phyloP scores from a whole-genome alignment of 1,284 basidiomycete genomes.

The Leccinum idahoense region DNA sequence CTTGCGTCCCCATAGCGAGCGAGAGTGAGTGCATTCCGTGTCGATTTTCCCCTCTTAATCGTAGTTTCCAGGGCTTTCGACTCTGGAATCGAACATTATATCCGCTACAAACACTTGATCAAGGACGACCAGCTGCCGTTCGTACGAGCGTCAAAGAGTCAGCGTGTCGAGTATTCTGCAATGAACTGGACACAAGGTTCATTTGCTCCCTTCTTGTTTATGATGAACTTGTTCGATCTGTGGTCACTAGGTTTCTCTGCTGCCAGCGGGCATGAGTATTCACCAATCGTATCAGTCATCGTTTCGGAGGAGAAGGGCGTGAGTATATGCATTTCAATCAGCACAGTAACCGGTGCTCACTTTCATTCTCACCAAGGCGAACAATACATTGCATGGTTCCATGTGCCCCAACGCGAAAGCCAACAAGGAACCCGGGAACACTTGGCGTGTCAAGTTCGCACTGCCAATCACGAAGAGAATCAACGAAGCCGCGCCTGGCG shows the following conservation, averaged over 20 bases:
- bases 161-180: conserved; percentile 64
- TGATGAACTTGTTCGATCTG: background rate
- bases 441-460: conserved; percentile 55
- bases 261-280: conserved; percentile 37
- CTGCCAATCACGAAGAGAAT: conserved; percentile 57
- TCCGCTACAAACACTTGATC: conserved; percentile 49
- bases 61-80: conserved; percentile 40
- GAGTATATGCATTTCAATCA: conserved; percentile 10
- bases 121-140: conserved; percentile 50
- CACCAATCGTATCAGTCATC: conserved; percentile 46
- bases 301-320: conserved; percentile 54
- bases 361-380: conserved; percentile 34
- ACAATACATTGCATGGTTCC: conserved; percentile 70
- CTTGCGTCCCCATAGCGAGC: conserved; percentile 65
- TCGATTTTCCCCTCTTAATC: background rate
- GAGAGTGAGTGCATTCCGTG: conserved; percentile 47
- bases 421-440: conserved; percentile 39
- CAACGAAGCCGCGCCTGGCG: conserved; percentile 56
- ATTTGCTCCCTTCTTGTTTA: background rate
- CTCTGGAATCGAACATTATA: conserved; percentile 44
- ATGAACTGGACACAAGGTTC: conserved; percentile 67
- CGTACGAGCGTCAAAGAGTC: conserved; percentile 55
- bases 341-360: background rate
- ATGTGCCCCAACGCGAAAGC: conserved; percentile 63
- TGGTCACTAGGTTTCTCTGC: conserved; percentile 44